phyloP scores from a whole-genome alignment of 208 protist genomes.

The Trypanosoma avium region DNA sequence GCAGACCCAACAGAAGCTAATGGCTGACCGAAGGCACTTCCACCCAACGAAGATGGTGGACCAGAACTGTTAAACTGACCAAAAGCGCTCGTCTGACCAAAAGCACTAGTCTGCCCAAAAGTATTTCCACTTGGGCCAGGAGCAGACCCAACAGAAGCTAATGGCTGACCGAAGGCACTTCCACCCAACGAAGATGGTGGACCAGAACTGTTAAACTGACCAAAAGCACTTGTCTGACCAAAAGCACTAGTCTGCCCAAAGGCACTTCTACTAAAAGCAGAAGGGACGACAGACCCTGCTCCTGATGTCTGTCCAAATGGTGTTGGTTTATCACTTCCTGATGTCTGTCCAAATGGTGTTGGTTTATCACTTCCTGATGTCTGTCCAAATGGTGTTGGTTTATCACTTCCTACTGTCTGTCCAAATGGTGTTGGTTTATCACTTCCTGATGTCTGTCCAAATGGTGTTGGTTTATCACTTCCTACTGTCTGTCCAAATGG shows the following conservation, averaged over 20 bases:
- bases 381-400: slow-evolving; percentile 17
- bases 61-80: not conserved
- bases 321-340: not conserved
- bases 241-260: not conserved
- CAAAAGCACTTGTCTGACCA: not conserved
- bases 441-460: not conserved
- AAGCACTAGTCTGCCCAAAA: slow-evolving; percentile 18
- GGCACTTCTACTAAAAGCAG: not conserved
- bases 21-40: slow-evolving; percentile 10
- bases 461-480: not conserved
- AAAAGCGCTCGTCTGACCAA: not conserved
- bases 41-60: not conserved
- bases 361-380: not conserved
- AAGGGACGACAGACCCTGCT: not conserved
- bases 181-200: not conserved
- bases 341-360: slow-evolving; percentile 5
- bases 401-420: not conserved
- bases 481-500: slow-evolving; percentile 16
- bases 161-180: slow-evolving; percentile 9
- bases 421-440: slow-evolving; percentile 6
- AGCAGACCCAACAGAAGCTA: not conserved
- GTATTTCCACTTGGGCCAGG: not conserved
- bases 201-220: not conserved
- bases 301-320: slow-evolving; percentile 10
- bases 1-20: not conserved